phyloP scores from a whole-genome alignment of 2,329 filamentous ascomycete genomes.

The Alternaria gaisen region DNA sequence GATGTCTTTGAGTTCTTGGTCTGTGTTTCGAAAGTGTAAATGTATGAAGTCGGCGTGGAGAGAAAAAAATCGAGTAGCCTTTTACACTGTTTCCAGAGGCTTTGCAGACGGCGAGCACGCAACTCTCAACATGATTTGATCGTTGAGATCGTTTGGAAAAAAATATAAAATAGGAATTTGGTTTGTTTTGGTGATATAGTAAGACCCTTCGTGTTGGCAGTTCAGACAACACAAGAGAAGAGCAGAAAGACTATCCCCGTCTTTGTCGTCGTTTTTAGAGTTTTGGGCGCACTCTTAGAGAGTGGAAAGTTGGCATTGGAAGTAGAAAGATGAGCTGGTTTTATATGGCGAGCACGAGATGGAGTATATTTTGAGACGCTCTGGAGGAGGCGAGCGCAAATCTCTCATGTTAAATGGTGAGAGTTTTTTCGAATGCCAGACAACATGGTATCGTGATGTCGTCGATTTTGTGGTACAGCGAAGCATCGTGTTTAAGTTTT shows the following conservation, averaged over 20 bases:
- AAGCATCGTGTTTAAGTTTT: no score
- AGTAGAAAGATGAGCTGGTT: background rate
- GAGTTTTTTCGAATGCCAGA: no score
- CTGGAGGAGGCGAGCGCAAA: background rate
- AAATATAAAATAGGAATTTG: fast-evolving
- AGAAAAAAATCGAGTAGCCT: no score
- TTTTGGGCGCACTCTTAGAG: background rate
- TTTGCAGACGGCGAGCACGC: background rate
- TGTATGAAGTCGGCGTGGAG: no score
- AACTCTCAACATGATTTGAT: background rate
- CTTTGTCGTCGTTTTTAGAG: no score
- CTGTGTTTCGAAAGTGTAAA: no score
- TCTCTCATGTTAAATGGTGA: background rate
- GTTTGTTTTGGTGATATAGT: background rate
- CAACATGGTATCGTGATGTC: no score
- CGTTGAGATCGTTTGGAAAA: no score
- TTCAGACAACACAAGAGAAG: no score
- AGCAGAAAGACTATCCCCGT: no score
- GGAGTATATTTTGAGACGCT: background rate
- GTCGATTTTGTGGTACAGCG: background rate
- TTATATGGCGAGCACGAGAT: no score
- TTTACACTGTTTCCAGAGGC: background rate
- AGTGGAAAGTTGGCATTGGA: background rate
- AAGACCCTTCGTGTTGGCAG: no score
- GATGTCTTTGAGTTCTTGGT: background rate